Evolutionary conservation across 768 basidiomycete genomes (phyloP), one percentile per base, ranked within the genome.

Genomic region (Austroboletus festivus): DNA sequence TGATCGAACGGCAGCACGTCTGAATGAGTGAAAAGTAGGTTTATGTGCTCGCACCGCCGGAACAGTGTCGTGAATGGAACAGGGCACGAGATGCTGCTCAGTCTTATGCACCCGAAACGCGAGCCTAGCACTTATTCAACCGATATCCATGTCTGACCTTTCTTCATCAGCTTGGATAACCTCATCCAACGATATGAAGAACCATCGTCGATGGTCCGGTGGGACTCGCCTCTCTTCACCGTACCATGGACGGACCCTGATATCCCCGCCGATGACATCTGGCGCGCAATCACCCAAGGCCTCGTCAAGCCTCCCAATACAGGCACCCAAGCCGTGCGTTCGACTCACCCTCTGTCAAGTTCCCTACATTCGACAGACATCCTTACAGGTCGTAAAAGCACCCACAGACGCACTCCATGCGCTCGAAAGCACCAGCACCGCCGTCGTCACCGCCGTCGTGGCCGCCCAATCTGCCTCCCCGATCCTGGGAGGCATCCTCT

Each of bases 201-300:
- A 59, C 96, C 96, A 0, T 93, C 91, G 0, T 94, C 93, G 4
- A 94, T 94, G 87, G 94, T 90, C n/a, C 82, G 95, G 42, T 99
- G 95, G 95, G 95, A 99, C 67, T 89, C 95, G 0, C 95, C 96
- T 0, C 77, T 98, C 35, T 89, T 96, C 65, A 92, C 89, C 2
- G 71, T 96, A 1, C 70, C 83, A 4, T 91, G 85, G 80, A 76
- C 79, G 23, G 91, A 93, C 51, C 73, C 80, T 15, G 72, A 75
- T 23, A 65, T 86, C 9, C 85, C 89, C 4, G 75, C 74, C 13
- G 74, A 82, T 8, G 78, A 79, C 15, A 86, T 99, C 20, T 96
- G 89, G 85, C 75, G 82, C 15, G 85, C 89, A 0, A 70, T 94
- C 30, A 90, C 85, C 4, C 85, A 78, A 48, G 91, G 90, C 3